phyloP scores from a whole-genome alignment of 352 stramenopile species.

The Pythium scleroteichum region DNA sequence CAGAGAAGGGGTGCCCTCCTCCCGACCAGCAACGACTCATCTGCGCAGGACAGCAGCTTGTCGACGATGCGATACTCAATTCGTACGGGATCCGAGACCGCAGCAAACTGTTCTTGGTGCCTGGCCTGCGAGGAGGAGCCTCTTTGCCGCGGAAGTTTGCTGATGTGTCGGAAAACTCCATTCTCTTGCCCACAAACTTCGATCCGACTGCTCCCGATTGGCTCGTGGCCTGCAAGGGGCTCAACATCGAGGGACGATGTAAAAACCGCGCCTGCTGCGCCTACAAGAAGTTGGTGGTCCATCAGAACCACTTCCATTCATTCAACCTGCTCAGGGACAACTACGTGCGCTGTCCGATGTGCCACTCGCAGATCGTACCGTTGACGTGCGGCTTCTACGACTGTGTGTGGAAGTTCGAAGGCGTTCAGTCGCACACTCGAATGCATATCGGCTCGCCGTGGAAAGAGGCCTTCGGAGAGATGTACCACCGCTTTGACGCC shows the following conservation, averaged over 20 bases:
- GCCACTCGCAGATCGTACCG: constrained; percentile 17
- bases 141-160: constrained; percentile 19
- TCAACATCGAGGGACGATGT: constrained; percentile 41
- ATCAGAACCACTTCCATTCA: constrained; percentile 2
- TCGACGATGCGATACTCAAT: constrained; percentile 82
- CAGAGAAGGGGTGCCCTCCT: constrained; percentile 50
- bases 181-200: constrained; percentile 22
- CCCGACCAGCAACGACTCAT: constrained; percentile 90
- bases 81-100: constrained; percentile 91
- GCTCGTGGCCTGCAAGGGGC: constrained; percentile 17
- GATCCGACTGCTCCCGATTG: constrained; percentile 14
- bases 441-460: constrained; percentile 26
- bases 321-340: constrained; percentile 32
- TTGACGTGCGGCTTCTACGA: constrained; percentile 37
- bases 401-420: constrained; percentile 40
- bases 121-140: constrained; percentile 62
- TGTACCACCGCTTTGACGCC: constrained; percentile 20
- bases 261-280: constrained; percentile 18
- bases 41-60: constrained; percentile 89
- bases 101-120: constrained; percentile 84
- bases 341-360: constrained; percentile 24
- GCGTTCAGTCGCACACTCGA: background rate
- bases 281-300: constrained; percentile 28
- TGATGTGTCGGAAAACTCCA: constrained; percentile 22
- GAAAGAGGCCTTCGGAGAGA: constrained; percentile 14